phyloP scores from a whole-genome alignment of 345 rosid genomes.

The Bruguiera parviflora region DNA sequence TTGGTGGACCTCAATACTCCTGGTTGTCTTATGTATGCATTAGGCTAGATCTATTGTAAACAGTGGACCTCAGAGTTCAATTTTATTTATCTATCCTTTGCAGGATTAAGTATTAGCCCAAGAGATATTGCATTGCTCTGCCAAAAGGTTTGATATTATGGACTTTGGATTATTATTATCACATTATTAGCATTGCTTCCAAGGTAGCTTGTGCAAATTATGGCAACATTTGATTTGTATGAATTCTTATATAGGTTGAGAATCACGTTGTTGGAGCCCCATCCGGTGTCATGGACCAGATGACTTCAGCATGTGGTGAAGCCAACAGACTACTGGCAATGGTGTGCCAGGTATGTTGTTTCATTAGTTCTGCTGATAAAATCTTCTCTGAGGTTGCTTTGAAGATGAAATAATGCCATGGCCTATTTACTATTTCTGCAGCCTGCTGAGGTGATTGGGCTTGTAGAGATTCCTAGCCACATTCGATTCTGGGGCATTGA shows the following conservation, averaged over 20 bases:
- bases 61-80: not conserved
- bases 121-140: conserved; percentile 92
- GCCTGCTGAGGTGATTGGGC: conserved; percentile 96
- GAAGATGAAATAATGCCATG: conserved; percentile 10
- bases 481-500: conserved; percentile 97
- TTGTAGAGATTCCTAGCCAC: conserved; percentile 88
- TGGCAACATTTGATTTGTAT: conserved; percentile 14
- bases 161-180: not conserved
- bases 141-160: conserved; percentile 68
- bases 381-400: conserved; percentile 2
- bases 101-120: conserved; percentile 75
- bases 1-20: not conserved
- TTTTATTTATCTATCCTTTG: conserved; percentile 20
- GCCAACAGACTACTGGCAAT: conserved; percentile 92
- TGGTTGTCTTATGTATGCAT: not conserved
- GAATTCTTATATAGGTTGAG: conserved; percentile 61
- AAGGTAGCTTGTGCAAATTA: not conserved
- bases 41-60: not conserved
- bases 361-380: conserved; percentile 13
- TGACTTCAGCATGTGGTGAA: conserved; percentile 98
- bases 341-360: conserved; percentile 83
- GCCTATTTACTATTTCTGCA: conserved; percentile 27
- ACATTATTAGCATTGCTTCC: not conserved
- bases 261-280: conserved; percentile 99
- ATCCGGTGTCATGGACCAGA: conserved; percentile 99